Percentiles rank a stretch among this genome's conserved stretches.
Evolutionary conservation across 129 eudicot species (phyloP).

Genomic region (Helianthus tuberosus): DNA sequence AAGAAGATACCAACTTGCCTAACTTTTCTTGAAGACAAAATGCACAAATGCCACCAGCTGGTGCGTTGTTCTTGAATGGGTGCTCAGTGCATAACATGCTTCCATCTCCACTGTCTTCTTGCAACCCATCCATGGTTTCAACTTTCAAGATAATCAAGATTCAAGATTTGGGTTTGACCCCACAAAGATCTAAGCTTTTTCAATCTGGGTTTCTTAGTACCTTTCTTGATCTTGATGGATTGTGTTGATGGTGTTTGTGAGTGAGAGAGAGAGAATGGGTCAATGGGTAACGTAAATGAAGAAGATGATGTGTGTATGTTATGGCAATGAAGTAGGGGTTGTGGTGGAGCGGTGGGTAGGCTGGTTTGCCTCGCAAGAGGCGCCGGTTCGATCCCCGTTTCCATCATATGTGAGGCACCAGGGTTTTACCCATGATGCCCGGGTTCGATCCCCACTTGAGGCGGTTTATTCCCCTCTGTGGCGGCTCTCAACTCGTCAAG

Average conservation of each 20-base stretch:
- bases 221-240: constrained; percentile 11
- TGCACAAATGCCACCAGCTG: constrained; percentile 83
- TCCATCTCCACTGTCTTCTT: constrained; percentile 67
- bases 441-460: too few species aligned
- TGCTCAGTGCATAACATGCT: constrained; percentile 71
- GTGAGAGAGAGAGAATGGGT: constrained; percentile 26
- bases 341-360: too few species aligned
- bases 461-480: too few species aligned
- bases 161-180: background rate
- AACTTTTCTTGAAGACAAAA: constrained; percentile 90
- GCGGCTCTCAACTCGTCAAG: too few species aligned
- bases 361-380: too few species aligned
- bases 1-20: constrained; percentile 86
- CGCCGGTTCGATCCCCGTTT: too few species aligned
- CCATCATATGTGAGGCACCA: too few species aligned
- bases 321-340: constrained; percentile 48
- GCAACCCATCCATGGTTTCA: constrained; percentile 53
- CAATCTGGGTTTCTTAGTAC: constrained; percentile 1
- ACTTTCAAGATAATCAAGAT: background rate
- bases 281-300: constrained; percentile 39
- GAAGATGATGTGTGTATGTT: background rate
- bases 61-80: constrained; percentile 62
- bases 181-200: constrained; percentile 4
- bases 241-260: constrained; percentile 4
- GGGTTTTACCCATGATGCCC: too few species aligned